phyloP scores from a whole-genome alignment of 1,284 basidiomycete genomes.

The Thecaphora thlaspeos region DNA sequence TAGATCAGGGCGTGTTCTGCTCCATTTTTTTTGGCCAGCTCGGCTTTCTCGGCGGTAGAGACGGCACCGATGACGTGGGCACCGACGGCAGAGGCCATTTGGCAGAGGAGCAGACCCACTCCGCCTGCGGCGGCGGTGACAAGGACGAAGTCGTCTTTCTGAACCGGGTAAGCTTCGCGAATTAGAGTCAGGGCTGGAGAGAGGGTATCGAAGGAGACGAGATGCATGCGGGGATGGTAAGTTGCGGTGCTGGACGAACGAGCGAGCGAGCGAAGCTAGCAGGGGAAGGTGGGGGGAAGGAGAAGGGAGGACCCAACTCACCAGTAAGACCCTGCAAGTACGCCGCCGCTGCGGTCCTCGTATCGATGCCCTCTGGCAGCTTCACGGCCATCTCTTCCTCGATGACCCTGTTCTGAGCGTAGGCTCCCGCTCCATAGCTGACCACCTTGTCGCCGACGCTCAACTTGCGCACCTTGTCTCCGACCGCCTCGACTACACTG shows the following conservation, averaged over 20 bases:
- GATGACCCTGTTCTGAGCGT: slow-evolving; percentile 74
- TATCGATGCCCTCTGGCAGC: slow-evolving; percentile 63
- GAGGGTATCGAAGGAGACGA: slow-evolving; percentile 3
- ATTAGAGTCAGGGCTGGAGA: slow-evolving; percentile 68
- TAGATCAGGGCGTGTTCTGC: slow-evolving; percentile 86
- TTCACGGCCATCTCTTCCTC: slow-evolving; percentile 68
- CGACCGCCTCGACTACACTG: slow-evolving; percentile 71
- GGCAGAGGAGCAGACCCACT: slow-evolving; percentile 63
- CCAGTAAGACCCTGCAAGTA: slow-evolving; percentile 74
- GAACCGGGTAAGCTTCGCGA: slow-evolving; percentile 78
- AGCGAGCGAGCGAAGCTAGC: too few species aligned
- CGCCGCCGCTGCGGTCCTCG: slow-evolving; percentile 69
- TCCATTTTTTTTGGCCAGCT: slow-evolving; percentile 75
- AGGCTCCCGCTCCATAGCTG: slow-evolving; percentile 64
- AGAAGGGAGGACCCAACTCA: neutral
- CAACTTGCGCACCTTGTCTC: slow-evolving; percentile 57
- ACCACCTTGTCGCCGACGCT: slow-evolving; percentile 68
- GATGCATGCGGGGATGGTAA: too few species aligned
- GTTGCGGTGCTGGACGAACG: too few species aligned
- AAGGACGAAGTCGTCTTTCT: slow-evolving; percentile 67
- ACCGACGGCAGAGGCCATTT: slow-evolving; percentile 64
- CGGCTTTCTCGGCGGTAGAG: slow-evolving; percentile 79
- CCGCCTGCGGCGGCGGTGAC: slow-evolving; percentile 87
- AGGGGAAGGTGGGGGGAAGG: too few species aligned
- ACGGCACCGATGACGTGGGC: slow-evolving; percentile 93